These are phyloP conservation scores for Raddia distichophylla DNA, from an alignment of 176 grass and related monocot genomes.

Conservation along the genomic window DNA sequence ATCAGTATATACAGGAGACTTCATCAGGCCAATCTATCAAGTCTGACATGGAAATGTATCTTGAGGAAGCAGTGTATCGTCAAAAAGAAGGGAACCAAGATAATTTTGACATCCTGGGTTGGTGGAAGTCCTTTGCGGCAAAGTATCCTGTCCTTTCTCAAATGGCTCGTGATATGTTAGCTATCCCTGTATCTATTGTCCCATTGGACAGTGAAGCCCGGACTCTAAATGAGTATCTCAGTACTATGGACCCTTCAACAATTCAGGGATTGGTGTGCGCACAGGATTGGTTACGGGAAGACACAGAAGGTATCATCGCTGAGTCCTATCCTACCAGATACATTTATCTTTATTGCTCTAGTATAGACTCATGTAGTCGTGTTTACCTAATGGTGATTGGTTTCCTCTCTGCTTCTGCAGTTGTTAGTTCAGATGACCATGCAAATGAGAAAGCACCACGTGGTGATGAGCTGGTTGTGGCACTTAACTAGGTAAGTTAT, in stretches of 20 bases:
- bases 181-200: slow-evolving; percentile 79
- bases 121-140: slow-evolving; percentile 95
- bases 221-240: slow-evolving; percentile 87
- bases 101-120: slow-evolving; percentile 93
- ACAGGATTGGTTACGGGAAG: slow-evolving; percentile 89
- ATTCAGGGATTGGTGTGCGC: slow-evolving; percentile 87
- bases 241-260: slow-evolving; percentile 73
- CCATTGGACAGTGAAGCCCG: slow-evolving; percentile 80
- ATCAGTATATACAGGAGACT: slow-evolving; percentile 97
- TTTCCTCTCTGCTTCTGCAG: slow-evolving; percentile 46
- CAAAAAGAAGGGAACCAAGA: slow-evolving; percentile 74
- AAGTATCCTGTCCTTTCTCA: slow-evolving; percentile 95
- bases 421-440: slow-evolving; percentile 37
- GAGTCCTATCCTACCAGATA: slow-evolving; percentile 9
- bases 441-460: slow-evolving; percentile 36
- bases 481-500: slow-evolving; percentile 52
- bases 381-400: neutral
- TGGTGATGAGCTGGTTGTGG: slow-evolving; percentile 38
- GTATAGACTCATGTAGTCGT: slow-evolving; percentile 23
- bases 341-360: slow-evolving; percentile 20
- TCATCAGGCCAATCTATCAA: slow-evolving; percentile 89
- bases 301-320: slow-evolving; percentile 64
- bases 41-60: slow-evolving; percentile 95
- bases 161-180: slow-evolving; percentile 93
- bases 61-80: slow-evolving; percentile 91